Percentiles rank a stretch among this genome's conserved stretches.
These are phyloP conservation scores for Botrytis elliptica DNA, from an alignment of 2,329 filamentous ascomycete genomes.

Conservation along the genomic window DNA sequence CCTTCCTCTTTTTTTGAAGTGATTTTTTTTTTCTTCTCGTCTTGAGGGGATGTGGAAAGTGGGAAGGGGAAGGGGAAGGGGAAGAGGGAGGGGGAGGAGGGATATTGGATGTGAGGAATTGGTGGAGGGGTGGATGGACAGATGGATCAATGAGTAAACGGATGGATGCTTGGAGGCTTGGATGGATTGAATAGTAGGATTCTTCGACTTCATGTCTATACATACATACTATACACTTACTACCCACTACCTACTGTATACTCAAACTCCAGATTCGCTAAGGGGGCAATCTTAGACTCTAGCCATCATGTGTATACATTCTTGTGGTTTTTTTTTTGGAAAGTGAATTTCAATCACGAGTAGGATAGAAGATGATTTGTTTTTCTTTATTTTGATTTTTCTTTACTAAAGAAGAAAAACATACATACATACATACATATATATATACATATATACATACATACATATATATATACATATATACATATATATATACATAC, in stretches of 20 bases:
- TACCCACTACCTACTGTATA: background rate
- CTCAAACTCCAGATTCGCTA: background rate
- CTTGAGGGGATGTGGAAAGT: background rate
- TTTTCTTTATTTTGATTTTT: no score
- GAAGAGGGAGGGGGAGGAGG: background rate
- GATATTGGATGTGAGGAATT: background rate
- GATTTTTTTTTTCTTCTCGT: no score
- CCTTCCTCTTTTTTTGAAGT: no score
- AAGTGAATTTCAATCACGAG: background rate
- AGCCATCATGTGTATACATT: background rate
- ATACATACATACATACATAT: background rate
- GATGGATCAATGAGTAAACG: no score
- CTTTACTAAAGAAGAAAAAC: background rate
- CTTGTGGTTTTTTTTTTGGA: background rate
- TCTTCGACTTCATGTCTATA: slow-evolving; percentile 14
- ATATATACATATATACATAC: background rate
- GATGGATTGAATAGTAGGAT: background rate
- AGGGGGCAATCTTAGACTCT: background rate
- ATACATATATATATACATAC: no score
- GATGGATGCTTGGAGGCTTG: no score
- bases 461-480: no score
- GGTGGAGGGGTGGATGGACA: no score
- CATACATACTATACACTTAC: background rate
- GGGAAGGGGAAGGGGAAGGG: no score
- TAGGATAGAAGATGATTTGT: background rate